Base-by-base conservation (phyloP, 805 yeast species). In the Lachancea mirantina region DNA sequence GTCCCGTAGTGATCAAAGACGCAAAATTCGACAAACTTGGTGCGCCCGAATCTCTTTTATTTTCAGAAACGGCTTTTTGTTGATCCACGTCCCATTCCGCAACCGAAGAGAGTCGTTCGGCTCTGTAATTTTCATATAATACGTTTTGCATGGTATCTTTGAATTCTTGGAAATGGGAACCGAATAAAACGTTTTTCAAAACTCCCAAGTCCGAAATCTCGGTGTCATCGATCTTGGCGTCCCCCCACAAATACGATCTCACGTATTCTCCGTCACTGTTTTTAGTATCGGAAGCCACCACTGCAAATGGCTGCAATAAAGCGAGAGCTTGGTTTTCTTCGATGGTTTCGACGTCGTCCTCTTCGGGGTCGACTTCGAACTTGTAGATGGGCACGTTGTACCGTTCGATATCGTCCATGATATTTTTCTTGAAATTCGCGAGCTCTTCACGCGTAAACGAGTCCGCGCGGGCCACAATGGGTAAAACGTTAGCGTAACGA, bases 101-200 rank as follows among this genome's bases (percentile, higher is more conserved):
- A 19, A 75, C 80, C 35, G 68, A 61, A 10, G 83, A 74, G 46
- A 83, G 65, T 47, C 81, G 70, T 51, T 81, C 88, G 14, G 92
- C 78, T 61, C 95, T 72, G 54, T 81, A 82, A 37, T 78, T 76
- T 52, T 82, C 94, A 57, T 82, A 82, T 34, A 82, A 60, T 57
- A 76, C 67, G 46, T 76, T 83, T 47, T 80, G 85, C 18, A 94
- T 84, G 38, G 81, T 65, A 49, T 83, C 94, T 59, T 82, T 81
- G 50, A 82, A 73, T 49, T 82, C 92, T 52, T 77, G 81, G 44
- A 83, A 63, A 53, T 84, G 94, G n/a, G 88, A 73, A 5, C 94
- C 94, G 50, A 84, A 73, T 24, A 84, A 55, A 3, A 82, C 89
- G 29, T 78, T 70, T 42, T 79, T 76, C 48, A 84, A 62, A 11